Evolutionary conservation across 2,329 filamentous ascomycete species (phyloP).

Genomic region (Monosporascus ibericus): DNA sequence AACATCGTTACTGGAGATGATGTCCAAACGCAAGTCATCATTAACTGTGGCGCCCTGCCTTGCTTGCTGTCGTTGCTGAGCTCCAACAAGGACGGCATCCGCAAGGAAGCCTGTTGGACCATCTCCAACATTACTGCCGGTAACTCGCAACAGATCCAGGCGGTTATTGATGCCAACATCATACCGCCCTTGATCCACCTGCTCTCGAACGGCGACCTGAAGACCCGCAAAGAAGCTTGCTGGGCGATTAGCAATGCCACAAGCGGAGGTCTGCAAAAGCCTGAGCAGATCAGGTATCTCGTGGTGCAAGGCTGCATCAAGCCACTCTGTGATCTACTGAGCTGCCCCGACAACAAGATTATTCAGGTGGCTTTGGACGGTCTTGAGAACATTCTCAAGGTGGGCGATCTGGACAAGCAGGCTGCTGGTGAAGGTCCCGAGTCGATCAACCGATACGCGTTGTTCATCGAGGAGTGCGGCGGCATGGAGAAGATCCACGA

Average conservation of each 20-base stretch:
- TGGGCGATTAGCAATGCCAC: slow-evolving; percentile 99
- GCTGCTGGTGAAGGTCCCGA: slow-evolving; percentile 67
- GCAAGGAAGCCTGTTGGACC: slow-evolving; percentile 99
- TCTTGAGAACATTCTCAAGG: slow-evolving; percentile 98
- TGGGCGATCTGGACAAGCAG: slow-evolving; percentile 97
- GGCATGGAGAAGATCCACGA: slow-evolving; percentile 99
- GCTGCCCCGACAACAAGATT: slow-evolving; percentile 99
- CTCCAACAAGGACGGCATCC: slow-evolving; percentile 97
- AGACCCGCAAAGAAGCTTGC: slow-evolving; percentile 98
- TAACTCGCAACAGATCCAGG: slow-evolving; percentile 95
- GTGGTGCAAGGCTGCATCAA: slow-evolving; percentile 94
- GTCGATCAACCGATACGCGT: slow-evolving; percentile 89
- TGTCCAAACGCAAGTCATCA: slow-evolving; percentile 98
- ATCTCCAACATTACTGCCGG: slow-evolving; percentile 98
- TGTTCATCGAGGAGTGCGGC: slow-evolving; percentile 97
- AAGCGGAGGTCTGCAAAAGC: slow-evolving; percentile 95
- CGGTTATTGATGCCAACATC: slow-evolving; percentile 94
- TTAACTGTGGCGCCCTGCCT: slow-evolving; percentile 91
- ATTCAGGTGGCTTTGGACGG: slow-evolving; percentile 98
- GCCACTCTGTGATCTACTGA: slow-evolving; percentile 89
- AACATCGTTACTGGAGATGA: slow-evolving; percentile 99
- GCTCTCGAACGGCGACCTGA: slow-evolving; percentile 92
- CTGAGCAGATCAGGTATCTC: slow-evolving; percentile 94
- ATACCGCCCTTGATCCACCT: slow-evolving; percentile 95
- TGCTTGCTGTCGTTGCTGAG: slow-evolving; percentile 90